A percentile compares a stretch with the other conserved stretches of the same genome.
phyloP scores from a whole-genome alignment of 306 rosid genomes.

The Malus asiatica region DNA sequence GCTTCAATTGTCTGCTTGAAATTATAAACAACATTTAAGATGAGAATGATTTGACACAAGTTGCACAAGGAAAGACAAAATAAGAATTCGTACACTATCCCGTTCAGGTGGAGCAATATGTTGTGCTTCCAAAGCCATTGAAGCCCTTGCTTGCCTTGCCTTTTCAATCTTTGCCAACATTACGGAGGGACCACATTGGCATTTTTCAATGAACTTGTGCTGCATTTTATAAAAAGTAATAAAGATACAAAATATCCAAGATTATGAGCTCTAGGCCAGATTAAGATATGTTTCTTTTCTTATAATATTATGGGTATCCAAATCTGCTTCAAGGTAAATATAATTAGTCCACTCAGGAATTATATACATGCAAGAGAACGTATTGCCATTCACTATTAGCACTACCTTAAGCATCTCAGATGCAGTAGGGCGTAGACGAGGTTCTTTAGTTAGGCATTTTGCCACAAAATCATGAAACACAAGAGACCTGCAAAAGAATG shows the following conservation, averaged over 20 bases:
- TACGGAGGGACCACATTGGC: constrained; percentile 72
- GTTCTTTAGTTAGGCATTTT: constrained; percentile 89
- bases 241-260: constrained; percentile 16
- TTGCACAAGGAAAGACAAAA: not conserved
- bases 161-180: constrained; percentile 77
- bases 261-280: not conserved
- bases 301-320: not conserved
- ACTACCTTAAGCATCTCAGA: constrained; percentile 95
- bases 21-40: constrained; percentile 13
- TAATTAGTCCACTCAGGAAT: not conserved
- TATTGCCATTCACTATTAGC: not conserved
- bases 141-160: constrained; percentile 72
- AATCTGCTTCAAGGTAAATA: not conserved
- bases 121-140: constrained; percentile 75
- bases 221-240: constrained; percentile 18
- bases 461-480: constrained; percentile 97
- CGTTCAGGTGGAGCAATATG: constrained; percentile 40
- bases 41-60: not conserved
- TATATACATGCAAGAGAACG: not conserved
- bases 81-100: constrained; percentile 46
- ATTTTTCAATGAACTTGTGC: constrained; percentile 96
- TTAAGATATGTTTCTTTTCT: not conserved
- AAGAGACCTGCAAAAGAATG: constrained; percentile 64
- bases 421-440: constrained; percentile 90
- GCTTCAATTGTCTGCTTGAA: constrained; percentile 42